These are phyloP conservation scores for Fomitopsis palustris DNA, from an alignment of 1,284 basidiomycete genomes.

Conservation along the genomic window DNA sequence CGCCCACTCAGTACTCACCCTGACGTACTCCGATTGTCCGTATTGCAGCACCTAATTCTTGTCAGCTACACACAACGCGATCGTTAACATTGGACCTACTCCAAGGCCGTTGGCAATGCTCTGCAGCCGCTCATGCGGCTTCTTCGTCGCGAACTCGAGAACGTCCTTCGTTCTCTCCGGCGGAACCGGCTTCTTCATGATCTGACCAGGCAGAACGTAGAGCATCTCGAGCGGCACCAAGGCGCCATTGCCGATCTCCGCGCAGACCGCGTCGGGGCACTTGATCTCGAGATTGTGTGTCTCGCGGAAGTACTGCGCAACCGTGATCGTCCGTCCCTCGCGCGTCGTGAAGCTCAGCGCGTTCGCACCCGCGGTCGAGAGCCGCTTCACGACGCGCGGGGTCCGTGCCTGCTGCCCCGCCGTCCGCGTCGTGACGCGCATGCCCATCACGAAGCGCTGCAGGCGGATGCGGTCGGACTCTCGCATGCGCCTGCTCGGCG, in stretches of 20 bases:
- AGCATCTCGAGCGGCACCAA: conserved; percentile 69
- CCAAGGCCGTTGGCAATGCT: conserved; percentile 55
- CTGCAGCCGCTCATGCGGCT: conserved; percentile 53
- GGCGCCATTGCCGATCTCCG: conserved; percentile 65
- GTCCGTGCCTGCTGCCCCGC: conserved; percentile 13
- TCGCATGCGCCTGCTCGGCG: conserved; percentile 42
- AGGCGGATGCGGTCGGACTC: conserved; percentile 58
- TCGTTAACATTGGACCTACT: conserved; percentile 30
- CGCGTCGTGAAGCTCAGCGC: conserved; percentile 50
- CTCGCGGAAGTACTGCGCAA: conserved; percentile 57
- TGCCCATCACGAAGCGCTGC: conserved; percentile 58
- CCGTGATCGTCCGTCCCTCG: conserved; percentile 50
- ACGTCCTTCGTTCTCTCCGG: conserved; percentile 63
- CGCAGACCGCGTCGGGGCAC: conserved; percentile 58
- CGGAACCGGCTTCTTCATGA: conserved; percentile 72
- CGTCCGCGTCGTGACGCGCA: conserved; percentile 46
- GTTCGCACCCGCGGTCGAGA: conserved; percentile 47
- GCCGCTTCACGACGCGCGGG: conserved; percentile 41
- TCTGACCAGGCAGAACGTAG: conserved; percentile 60
- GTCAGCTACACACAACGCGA: background rate
- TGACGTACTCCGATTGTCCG: conserved; percentile 70
- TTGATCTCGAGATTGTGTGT: conserved; percentile 47
- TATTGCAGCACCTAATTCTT: conserved; percentile 55
- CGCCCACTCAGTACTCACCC: conserved; percentile 24
- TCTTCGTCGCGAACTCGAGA: conserved; percentile 69